Evolutionary conservation across 1,139 yeast species (phyloP), one percentile per base, ranked within the genome.

Genomic region (Candida anutae): DNA sequence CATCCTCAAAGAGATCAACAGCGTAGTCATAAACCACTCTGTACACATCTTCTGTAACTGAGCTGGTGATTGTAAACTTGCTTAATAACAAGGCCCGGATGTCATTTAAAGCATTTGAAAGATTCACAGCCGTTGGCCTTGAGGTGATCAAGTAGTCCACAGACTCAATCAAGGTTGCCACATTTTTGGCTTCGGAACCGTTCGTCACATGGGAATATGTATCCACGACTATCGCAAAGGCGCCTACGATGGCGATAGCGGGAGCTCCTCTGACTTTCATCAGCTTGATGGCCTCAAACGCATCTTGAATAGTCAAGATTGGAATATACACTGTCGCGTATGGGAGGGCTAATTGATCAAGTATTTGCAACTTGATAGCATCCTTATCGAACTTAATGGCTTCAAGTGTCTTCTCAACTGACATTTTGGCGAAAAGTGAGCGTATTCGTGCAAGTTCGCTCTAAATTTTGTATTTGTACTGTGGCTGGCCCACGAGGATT

Each of bases 221-320:
- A 38, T 88, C 95, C 11, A 82, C 77, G 1, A 84, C 78, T n/a
- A 88, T 69, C 2, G 95, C 72, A 35, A 87, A 68, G 1, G 88
- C 77, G 8, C 95, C 97, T 3, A 90, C 96, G 32, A 90, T 83
- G 33, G 97, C 97, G 47, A 90, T 90, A 3, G 97, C 97, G 0
- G 98, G 98, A 0, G 98, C 98, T 14, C 98, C 98, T 50, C 98
- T 71, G 4, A 93, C 97, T 46, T 83, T 87, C 98, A 90, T 90
- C 35, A 67, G 66, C 49, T 77, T 79, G 50, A 90, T 90, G 13
- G 87, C 94, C 15, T 67, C 64, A 52, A 59, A 85, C 3, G 94
- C 97, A 56, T 80, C 93, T 28, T 72, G 72, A 22, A 80, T 69
- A 16, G 70, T 60, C 19, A 55, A 39, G 33, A 90, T 72, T 2